Percentiles rank a stretch among this genome's conserved stretches.
phyloP scores from a whole-genome alignment of 2,329 filamentous ascomycete genomes.

The Gnomoniopsis smithogilvyi region DNA sequence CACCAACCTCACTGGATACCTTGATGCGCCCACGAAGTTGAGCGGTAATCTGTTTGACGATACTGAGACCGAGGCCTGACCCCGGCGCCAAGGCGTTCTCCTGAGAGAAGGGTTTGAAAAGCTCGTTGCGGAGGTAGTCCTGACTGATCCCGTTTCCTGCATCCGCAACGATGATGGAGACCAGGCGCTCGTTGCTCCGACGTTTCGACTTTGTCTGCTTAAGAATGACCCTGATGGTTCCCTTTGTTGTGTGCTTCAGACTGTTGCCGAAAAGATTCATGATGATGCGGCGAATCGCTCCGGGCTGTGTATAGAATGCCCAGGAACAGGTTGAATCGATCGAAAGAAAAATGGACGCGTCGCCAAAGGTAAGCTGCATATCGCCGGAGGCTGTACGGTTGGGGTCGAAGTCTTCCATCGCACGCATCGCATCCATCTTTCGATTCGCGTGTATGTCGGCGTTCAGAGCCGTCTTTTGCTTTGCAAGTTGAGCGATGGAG shows the following conservation, averaged over 20 bases:
- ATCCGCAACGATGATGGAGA: conserved; percentile 52
- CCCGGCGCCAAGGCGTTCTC: conserved; percentile 59
- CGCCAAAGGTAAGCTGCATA: neutral
- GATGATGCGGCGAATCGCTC: conserved; percentile 43
- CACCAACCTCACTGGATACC: conserved; percentile 42
- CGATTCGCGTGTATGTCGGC: neutral
- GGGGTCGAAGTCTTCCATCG: conserved; percentile 3
- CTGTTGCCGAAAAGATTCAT: conserved; percentile 53
- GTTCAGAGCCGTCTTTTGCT: neutral
- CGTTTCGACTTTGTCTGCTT: conserved; percentile 2
- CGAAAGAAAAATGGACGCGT: conserved; percentile 35
- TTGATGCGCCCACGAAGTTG: conserved; percentile 56
- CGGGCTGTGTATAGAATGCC: conserved; percentile 50
- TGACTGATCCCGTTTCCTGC: conserved; percentile 64
- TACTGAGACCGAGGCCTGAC: conserved; percentile 61
- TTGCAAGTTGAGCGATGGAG: conserved; percentile 8
- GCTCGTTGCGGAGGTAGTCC: conserved; percentile 55
- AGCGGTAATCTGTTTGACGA: conserved; percentile 59
- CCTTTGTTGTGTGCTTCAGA: conserved; percentile 45
- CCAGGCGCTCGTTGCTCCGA: conserved; percentile 5
- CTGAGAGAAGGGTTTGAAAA: conserved; percentile 64
- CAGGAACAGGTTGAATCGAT: conserved; percentile 42
- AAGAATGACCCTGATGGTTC: conserved; percentile 19
- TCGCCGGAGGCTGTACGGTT: neutral
- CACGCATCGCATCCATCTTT: neutral